These are phyloP conservation scores for Trichoderma erinaceum DNA, from an alignment of 495 filamentous ascomycete species.

Conservation along the genomic window DNA sequence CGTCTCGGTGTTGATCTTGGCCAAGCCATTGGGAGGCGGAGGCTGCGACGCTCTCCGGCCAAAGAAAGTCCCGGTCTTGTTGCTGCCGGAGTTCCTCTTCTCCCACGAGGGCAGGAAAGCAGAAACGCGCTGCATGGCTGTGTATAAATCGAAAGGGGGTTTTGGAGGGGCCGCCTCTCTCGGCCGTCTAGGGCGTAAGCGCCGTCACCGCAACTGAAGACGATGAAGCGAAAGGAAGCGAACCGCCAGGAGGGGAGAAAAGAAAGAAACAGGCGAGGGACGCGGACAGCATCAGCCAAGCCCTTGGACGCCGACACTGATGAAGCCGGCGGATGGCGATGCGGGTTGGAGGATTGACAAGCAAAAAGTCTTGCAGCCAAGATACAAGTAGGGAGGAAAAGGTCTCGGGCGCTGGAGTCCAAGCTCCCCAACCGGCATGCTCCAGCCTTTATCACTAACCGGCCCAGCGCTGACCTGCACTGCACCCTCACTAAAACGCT, in stretches of 20 bases:
- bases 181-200: not conserved
- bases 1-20: conserved; percentile 15
- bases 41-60: conserved; percentile 10
- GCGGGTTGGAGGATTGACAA: not conserved
- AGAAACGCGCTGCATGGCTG: conserved; percentile 46
- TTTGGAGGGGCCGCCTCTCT: conserved; percentile 6
- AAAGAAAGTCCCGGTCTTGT: conserved; percentile 28
- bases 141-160: conserved; percentile 1
- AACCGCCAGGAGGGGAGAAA: not conserved
- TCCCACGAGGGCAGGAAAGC: conserved; percentile 47
- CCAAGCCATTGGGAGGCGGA: conserved; percentile 14
- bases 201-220: not conserved
- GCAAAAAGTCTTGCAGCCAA: not conserved
- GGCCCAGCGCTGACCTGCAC: not conserved
- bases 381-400: not conserved
- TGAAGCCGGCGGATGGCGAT: not conserved
- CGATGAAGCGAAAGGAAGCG: not conserved
- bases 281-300: not conserved
- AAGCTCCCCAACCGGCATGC: too few species aligned
- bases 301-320: not conserved
- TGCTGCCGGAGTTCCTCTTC: conserved; percentile 35
- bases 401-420: not conserved
- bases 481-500: not conserved
- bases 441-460: not conserved
- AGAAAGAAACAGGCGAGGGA: not conserved